These are phyloP conservation scores for Rheum nobile DNA, from an alignment of 148 eudicot genomes.

Conservation along the genomic window DNA sequence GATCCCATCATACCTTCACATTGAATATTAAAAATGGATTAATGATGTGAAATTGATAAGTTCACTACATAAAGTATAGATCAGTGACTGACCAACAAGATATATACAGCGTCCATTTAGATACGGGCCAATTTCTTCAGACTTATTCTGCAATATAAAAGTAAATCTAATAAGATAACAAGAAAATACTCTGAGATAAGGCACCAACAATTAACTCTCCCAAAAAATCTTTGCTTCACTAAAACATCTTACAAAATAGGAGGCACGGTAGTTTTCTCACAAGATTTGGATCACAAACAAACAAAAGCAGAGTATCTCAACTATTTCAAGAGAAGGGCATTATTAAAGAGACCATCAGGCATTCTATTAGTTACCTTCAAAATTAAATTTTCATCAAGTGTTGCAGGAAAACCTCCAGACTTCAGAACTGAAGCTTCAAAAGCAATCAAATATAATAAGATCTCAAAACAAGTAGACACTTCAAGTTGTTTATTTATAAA, in stretches of 20 bases:
- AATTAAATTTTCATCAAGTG: constrained; percentile 32
- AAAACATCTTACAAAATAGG: background rate
- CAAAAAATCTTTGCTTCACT: background rate
- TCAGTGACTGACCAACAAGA: constrained; percentile 80
- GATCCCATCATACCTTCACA: constrained; percentile 98
- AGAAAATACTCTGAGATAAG: constrained; percentile 27
- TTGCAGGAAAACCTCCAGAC: constrained; percentile 28
- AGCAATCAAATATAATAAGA: background rate
- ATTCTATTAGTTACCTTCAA: constrained; percentile 39
- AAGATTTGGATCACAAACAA: background rate
- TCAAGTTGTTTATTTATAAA: background rate
- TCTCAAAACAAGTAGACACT: background rate
- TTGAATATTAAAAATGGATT: background rate
- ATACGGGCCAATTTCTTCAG: constrained; percentile 51
- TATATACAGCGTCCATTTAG: constrained; percentile 66
- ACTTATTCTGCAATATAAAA: constrained; percentile 53
- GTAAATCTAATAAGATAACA: constrained; percentile 12
- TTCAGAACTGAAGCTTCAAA: constrained; percentile 36
- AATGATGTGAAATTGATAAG: background rate
- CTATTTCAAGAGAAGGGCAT: background rate
- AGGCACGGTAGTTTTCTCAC: background rate
- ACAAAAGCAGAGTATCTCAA: background rate
- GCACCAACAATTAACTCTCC: background rate
- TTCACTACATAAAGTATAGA: background rate
- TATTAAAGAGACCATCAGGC: background rate